Evolutionary conservation across 2,329 filamentous ascomycete genomes (phyloP).

Genomic region (Periglandula ipomoeae): DNA sequence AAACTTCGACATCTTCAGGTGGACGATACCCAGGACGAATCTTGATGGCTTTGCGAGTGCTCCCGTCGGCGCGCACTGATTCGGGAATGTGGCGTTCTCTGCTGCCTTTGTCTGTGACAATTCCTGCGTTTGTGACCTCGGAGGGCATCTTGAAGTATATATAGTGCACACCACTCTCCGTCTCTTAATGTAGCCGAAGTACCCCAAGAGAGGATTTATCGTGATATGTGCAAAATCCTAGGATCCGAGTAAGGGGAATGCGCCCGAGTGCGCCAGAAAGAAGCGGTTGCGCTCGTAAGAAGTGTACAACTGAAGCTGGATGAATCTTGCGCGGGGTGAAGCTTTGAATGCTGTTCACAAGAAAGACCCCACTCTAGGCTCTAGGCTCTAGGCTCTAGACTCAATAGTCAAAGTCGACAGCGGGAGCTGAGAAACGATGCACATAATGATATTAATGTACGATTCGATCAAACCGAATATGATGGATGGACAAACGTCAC

Average conservation of each 20-base stretch:
- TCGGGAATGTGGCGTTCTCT: conserved; percentile 86
- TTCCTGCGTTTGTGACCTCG: conserved; percentile 55
- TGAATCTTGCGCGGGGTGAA: not conserved
- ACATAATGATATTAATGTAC: no score
- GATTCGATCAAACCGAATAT: no score
- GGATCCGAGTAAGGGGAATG: not conserved
- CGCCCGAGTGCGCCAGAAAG: not conserved
- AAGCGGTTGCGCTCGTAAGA: not conserved
- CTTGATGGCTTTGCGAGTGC: conserved; percentile 86
- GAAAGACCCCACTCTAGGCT: not conserved
- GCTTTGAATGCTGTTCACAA: not conserved
- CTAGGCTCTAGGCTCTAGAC: no score
- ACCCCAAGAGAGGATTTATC: not conserved
- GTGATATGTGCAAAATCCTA: not conserved
- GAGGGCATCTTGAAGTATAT: conserved; percentile 32
- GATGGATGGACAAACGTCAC: no score
- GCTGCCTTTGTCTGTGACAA: conserved; percentile 63
- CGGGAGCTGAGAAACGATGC: not conserved
- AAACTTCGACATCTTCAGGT: conserved; percentile 90
- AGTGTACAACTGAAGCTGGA: not conserved
- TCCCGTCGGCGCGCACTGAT: conserved; percentile 78
- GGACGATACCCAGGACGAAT: conserved; percentile 89
- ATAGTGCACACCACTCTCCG: no score
- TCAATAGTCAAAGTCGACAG: not conserved
- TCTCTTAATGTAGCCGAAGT: no score